Conservation (phyloP, 116 monocot species). For the Zostera marina region DNA sequence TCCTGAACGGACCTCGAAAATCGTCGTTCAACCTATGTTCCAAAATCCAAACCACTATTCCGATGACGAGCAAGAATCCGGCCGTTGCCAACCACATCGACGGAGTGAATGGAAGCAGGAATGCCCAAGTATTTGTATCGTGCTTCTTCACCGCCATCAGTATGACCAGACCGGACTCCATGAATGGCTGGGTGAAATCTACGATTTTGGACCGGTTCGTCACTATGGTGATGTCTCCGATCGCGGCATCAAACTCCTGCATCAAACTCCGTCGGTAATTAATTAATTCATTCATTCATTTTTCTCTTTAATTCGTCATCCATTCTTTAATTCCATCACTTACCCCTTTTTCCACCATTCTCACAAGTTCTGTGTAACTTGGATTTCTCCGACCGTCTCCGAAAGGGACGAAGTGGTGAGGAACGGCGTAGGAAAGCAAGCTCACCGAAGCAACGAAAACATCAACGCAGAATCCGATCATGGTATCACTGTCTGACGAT, state of each 20-base stretch:
- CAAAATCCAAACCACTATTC: conserved; percentile 73
- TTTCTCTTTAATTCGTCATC: too few species aligned
- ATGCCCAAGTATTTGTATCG: conserved; percentile 49
- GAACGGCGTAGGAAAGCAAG: conserved; percentile 58
- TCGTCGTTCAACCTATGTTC: conserved; percentile 83
- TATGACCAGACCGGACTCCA: conserved; percentile 70
- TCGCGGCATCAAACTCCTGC: conserved; percentile 52
- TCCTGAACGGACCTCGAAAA: conserved; percentile 65
- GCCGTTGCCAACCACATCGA: conserved; percentile 68
- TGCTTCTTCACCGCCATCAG: conserved; percentile 36
- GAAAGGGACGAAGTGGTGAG: conserved; percentile 35
- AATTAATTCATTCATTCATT: too few species aligned
- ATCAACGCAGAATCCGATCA: conserved; percentile 54
- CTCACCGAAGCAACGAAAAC: conserved; percentile 42
- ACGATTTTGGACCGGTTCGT: conserved; percentile 16
- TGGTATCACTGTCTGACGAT: conserved; percentile 7
- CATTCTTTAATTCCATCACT: too few species aligned
- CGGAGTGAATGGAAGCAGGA: conserved; percentile 71
- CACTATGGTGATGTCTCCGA: conserved; percentile 48
- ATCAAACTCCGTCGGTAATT: too few species aligned
- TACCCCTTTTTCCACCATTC: conserved; percentile 35
- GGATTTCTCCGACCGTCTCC: conserved; percentile 45
- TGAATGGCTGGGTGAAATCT: conserved; percentile 41
- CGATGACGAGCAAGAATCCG: conserved; percentile 46
- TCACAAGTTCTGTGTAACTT: conserved; percentile 24